These are phyloP conservation scores for Wickerhamomyces xylosicus DNA, from an alignment of 805 yeast genomes.

Conservation along the genomic window DNA sequence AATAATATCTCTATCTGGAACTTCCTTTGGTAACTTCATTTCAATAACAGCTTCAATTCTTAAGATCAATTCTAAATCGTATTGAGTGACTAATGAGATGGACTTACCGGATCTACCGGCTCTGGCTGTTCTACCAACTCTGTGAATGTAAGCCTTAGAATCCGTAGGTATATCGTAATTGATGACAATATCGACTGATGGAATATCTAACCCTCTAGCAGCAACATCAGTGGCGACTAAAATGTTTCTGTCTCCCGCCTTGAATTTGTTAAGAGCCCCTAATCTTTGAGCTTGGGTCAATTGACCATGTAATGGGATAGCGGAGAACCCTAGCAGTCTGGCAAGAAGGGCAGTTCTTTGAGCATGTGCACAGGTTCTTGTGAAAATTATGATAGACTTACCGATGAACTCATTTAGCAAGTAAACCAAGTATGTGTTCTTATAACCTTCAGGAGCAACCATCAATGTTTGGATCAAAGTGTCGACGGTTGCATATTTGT, in stretches of 20 bases:
- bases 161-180: constrained; percentile 79
- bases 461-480: constrained; percentile 83
- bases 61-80: constrained; percentile 80
- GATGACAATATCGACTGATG: constrained; percentile 66
- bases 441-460: constrained; percentile 87
- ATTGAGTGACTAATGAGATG: constrained; percentile 83
- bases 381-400: constrained; percentile 80
- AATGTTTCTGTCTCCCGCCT: constrained; percentile 57
- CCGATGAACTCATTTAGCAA: constrained; percentile 76
- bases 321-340: constrained; percentile 73
- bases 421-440: constrained; percentile 79
- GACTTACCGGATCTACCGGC: constrained; percentile 88
- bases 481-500: constrained; percentile 86
- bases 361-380: constrained; percentile 92
- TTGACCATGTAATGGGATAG: constrained; percentile 93
- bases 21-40: constrained; percentile 79
- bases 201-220: constrained; percentile 84
- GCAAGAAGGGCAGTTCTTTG: constrained; percentile 81
- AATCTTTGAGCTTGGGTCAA: constrained; percentile 74
- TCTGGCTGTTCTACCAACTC: constrained; percentile 95
- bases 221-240: constrained; percentile 81
- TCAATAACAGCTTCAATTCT: constrained; percentile 81
- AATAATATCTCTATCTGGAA: constrained; percentile 68
- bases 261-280: constrained; percentile 73
- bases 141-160: constrained; percentile 73